These are phyloP conservation scores for Aspergillus aculeatus DNA, from an alignment of 2,329 filamentous ascomycete genomes.

Conservation along the genomic window DNA sequence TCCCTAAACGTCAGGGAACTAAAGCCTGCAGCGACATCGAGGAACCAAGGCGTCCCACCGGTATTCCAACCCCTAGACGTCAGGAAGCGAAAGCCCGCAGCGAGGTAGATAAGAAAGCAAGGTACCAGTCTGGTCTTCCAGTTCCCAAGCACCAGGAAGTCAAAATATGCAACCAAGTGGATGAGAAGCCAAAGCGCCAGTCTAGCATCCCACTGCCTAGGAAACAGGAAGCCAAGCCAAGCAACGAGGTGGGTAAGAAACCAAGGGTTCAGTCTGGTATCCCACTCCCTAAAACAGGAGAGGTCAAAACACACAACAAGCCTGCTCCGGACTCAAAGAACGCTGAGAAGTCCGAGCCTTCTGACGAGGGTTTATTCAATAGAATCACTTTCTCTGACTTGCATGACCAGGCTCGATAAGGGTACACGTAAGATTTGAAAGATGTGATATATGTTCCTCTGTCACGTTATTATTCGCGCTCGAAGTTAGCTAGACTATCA, in stretches of 20 bases:
- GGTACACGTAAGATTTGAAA: not conserved
- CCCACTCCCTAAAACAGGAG: not conserved
- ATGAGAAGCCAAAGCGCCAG: too few relatives aligned
- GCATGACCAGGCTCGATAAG: too few relatives aligned
- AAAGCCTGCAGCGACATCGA: not conserved
- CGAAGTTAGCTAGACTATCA: not conserved
- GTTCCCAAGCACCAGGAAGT: too few relatives aligned
- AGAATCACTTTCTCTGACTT: conserved; percentile 18
- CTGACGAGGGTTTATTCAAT: conserved; percentile 16
- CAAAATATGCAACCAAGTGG: too few relatives aligned
- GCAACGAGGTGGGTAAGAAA: not conserved
- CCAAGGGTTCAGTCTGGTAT: not conserved
- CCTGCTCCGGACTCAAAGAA: not conserved
- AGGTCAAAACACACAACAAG: not conserved
- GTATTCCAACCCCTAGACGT: too few relatives aligned
- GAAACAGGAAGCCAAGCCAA: not conserved
- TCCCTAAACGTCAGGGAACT: too few relatives aligned
- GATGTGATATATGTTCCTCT: not conserved
- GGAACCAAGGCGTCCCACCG: not conserved
- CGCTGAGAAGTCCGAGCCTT: not conserved
- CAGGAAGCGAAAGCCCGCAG: too few relatives aligned
- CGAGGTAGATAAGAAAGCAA: too few relatives aligned
- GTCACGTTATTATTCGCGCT: not conserved
- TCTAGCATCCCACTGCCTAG: not conserved
- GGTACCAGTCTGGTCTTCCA: too few relatives aligned